Percentiles rank a stretch among this genome's conserved stretches.
Conservation (phyloP, 495 filamentous ascomycete genomes). For the Podospora fimiseda region DNA sequence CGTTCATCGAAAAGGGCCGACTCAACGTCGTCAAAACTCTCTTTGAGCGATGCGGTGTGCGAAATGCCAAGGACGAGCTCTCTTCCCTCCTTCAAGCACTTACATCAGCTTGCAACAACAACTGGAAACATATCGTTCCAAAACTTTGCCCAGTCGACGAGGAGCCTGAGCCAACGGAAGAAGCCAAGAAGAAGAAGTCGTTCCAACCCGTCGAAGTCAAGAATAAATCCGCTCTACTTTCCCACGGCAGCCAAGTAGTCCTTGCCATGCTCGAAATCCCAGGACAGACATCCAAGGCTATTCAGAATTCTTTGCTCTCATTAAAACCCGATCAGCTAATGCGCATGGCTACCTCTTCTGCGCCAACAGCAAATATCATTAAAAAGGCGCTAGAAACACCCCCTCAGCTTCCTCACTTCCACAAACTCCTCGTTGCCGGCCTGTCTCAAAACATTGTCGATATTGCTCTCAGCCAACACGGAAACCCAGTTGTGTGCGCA, state of each 20-base stretch:
- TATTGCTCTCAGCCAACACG: conserved; percentile 63
- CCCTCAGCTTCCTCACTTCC: conserved; percentile 47
- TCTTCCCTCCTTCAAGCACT: conserved; percentile 55
- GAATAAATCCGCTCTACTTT: conserved; percentile 37
- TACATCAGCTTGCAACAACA: conserved; percentile 49
- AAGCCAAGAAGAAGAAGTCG: conserved; percentile 21
- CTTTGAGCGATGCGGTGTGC: conserved; percentile 73
- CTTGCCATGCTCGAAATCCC: conserved; percentile 37
- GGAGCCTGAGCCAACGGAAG: conserved; percentile 24
- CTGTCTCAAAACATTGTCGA: conserved; percentile 52
- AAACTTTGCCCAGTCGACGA: conserved; percentile 50
- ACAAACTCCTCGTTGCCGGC: conserved; percentile 37
- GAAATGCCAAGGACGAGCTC: conserved; percentile 50
- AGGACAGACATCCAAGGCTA: conserved; percentile 32
- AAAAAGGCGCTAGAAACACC: conserved; percentile 62
- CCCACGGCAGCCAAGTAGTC: conserved; percentile 40
- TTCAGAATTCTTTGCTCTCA: conserved; percentile 37
- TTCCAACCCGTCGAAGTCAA: conserved; percentile 27
- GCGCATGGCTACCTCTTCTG: conserved; percentile 32
- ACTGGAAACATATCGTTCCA: conserved; percentile 48
- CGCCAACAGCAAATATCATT: conserved; percentile 54
- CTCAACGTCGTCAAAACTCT: conserved; percentile 71
- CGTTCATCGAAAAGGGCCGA: conserved; percentile 64
- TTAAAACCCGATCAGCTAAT: conserved; percentile 32
- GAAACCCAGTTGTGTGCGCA: conserved; percentile 72